A percentile compares a stretch with the other conserved stretches of the same genome.
Conservation (phyloP, 2,329 filamentous ascomycete genomes). For the Aspergillus candidus region DNA sequence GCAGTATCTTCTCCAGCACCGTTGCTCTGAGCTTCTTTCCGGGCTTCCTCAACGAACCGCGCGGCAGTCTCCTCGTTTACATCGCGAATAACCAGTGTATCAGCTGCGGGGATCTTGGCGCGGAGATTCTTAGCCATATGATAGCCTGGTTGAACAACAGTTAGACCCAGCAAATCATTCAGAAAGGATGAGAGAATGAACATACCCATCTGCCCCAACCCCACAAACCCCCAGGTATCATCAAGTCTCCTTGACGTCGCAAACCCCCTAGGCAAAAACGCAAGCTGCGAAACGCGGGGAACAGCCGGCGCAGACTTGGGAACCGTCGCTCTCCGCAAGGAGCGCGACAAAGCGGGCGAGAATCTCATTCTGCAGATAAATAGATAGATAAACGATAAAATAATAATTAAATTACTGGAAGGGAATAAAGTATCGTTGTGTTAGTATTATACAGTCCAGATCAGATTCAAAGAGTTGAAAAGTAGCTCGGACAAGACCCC, state of each 20-base stretch:
- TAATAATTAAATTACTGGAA: too few species aligned
- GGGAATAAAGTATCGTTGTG: too few species aligned
- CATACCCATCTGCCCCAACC: slow-evolving; percentile 56
- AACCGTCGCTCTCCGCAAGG: slow-evolving; percentile 7
- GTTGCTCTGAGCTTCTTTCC: slow-evolving; percentile 24
- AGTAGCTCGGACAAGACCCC: too few species aligned
- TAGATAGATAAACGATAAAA: too few species aligned
- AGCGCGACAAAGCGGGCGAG: too few species aligned
- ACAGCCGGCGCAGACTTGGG: slow-evolving; percentile 4
- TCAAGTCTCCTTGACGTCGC: slow-evolving; percentile 41
- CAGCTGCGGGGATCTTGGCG: slow-evolving; percentile 57
- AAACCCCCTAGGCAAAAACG: slow-evolving; percentile 32
- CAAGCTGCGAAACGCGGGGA: background rate
- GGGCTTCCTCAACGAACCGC: slow-evolving; percentile 52
- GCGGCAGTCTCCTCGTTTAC: slow-evolving; percentile 54
- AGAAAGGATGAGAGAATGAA: slow-evolving; percentile 6
- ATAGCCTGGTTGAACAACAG: slow-evolving; percentile 47
- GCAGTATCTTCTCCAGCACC: slow-evolving; percentile 31
- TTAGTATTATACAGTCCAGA: too few species aligned
- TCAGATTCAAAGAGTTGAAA: too few species aligned
- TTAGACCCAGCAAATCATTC: background rate
- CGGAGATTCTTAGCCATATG: slow-evolving; percentile 68
- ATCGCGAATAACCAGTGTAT: slow-evolving; percentile 60
- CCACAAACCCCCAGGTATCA: slow-evolving; percentile 55
- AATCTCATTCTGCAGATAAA: too few species aligned